Evolutionary conservation across 768 basidiomycete genomes (phyloP).

Genomic region (Clathrus columnatus): DNA sequence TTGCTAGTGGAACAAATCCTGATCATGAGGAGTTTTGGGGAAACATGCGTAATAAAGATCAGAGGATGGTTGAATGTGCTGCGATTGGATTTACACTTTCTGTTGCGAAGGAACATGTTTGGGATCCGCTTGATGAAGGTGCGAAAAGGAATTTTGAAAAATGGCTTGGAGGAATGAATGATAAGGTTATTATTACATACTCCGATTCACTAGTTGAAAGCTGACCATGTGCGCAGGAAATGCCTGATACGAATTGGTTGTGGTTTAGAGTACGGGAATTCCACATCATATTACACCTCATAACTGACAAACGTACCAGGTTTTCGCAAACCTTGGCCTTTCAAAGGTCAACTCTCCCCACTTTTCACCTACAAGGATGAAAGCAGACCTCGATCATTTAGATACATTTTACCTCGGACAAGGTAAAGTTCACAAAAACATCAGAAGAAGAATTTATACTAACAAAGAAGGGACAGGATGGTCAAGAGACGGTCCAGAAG

Average conservation of each 20-base stretch:
- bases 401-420: conserved; percentile 72
- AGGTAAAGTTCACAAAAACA: not conserved
- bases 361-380: conserved; percentile 54
- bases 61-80: conserved; percentile 77
- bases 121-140: conserved; percentile 46
- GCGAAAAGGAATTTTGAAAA: conserved; percentile 49
- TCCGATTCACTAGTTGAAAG: not conserved
- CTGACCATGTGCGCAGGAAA: conserved; percentile 28
- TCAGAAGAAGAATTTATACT: not conserved
- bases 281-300: not conserved
- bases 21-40: conserved; percentile 67
- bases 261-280: conserved; percentile 71
- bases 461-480: conserved; percentile 33
- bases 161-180: conserved; percentile 71
- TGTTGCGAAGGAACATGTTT: conserved; percentile 54
- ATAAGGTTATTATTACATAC: conserved; percentile 30
- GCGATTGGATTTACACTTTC: conserved; percentile 66
- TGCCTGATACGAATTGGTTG: conserved; percentile 80
- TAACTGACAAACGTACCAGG: conserved; percentile 28
- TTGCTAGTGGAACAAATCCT: conserved; percentile 62
- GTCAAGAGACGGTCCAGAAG: conserved; percentile 72
- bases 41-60: conserved; percentile 62
- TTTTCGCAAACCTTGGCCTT: conserved; percentile 68
- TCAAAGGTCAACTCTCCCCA: conserved; percentile 49
- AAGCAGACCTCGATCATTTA: conserved; percentile 64